Base-by-base conservation (phyloP, 2,329 filamentous ascomycete genomes). In the Pseudogymnoascus sp. region DNA sequence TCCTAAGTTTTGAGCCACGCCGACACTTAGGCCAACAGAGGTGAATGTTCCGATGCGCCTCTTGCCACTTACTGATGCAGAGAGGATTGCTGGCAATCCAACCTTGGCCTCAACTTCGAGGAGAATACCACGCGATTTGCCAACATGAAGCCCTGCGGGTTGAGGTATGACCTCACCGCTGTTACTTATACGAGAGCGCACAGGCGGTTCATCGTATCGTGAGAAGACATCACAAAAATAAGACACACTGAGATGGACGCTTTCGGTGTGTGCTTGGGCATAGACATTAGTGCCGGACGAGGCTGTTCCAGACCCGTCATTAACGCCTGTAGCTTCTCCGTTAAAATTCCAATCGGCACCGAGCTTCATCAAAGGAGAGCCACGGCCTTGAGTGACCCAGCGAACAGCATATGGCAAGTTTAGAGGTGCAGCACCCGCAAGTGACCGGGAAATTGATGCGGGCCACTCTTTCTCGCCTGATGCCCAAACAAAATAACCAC, bases 1-100 rank as follows among this genome's bases (percentile, higher is more conserved):
- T 4, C 77, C 76, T 11, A 68, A 68, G 2, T 62, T 53, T 3
- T 67, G 70, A 36, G 74, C 68, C n/a, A 79, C 37, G 4, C 75
- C 74, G 28, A 78, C 66, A 1, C 74, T 75, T 16, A 79, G 65
- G 0, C 76, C 76, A 65, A 78, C 69, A 28, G 69, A 73, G 4
- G 75, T 75, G 61, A 76, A 73, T 28, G 75, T 70, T 8, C 74
- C 73, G 49, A 78, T 68, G 34, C 69, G 70, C 6, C 77, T 73
- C 31, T 69, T 71, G 5, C 74, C 77, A 40, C 72, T 69, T 16
- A 78, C 65, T 37, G 63, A 69, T 74, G 75, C 77, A 21, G 63
- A 66, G 23, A 75, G 65, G 16, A 70, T 72, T 31, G 73, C 63
- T 37, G 75, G 70, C 1, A 70, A 34, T 4, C 62, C 65, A 31